phyloP scores from a whole-genome alignment of 2,329 filamentous ascomycete genomes.

The Venturia asperata region DNA sequence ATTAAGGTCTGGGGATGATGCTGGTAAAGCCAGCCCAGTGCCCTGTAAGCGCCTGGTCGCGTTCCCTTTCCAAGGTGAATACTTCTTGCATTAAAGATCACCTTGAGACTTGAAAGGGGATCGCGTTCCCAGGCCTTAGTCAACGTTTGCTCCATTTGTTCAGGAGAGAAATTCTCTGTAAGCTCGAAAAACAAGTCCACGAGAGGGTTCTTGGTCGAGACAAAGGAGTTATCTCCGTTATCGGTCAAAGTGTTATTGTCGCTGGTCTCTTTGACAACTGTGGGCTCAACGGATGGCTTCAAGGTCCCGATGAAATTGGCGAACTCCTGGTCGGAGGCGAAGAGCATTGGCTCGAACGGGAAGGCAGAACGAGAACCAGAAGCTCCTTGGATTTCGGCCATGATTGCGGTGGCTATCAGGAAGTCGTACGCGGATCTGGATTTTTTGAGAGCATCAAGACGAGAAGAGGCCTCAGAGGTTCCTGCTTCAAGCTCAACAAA shows the following conservation, averaged over 20 bases:
- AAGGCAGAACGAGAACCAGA: neutral
- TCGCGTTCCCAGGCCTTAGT: constrained; percentile 45
- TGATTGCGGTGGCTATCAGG: neutral
- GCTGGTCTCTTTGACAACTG: constrained; percentile 21
- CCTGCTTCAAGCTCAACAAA: too few species aligned
- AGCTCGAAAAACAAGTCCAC: constrained; percentile 52
- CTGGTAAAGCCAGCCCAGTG: constrained; percentile 50
- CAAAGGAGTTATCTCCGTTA: constrained; percentile 45
- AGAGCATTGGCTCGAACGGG: neutral
- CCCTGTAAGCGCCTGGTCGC: constrained; percentile 44
- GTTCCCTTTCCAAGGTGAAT: constrained; percentile 54
- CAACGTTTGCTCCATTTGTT: constrained; percentile 38
- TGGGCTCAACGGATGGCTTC: constrained; percentile 22
- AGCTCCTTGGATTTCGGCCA: neutral
- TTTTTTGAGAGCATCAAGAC: neutral
- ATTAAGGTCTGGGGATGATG: constrained; percentile 50
- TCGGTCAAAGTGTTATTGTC: constrained; percentile 47
- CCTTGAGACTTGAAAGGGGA: constrained; percentile 45
- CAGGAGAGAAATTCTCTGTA: constrained; percentile 35
- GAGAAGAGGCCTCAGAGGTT: too few species aligned
- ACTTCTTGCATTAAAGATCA: constrained; percentile 55
- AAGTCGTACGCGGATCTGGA: neutral
- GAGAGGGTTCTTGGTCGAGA: constrained; percentile 40
- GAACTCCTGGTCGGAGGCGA: constrained; percentile 16
- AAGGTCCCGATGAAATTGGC: constrained; percentile 9